Base-by-base conservation (phyloP, 495 filamentous ascomycete genomes). In the Glutinoglossum americanum region DNA sequence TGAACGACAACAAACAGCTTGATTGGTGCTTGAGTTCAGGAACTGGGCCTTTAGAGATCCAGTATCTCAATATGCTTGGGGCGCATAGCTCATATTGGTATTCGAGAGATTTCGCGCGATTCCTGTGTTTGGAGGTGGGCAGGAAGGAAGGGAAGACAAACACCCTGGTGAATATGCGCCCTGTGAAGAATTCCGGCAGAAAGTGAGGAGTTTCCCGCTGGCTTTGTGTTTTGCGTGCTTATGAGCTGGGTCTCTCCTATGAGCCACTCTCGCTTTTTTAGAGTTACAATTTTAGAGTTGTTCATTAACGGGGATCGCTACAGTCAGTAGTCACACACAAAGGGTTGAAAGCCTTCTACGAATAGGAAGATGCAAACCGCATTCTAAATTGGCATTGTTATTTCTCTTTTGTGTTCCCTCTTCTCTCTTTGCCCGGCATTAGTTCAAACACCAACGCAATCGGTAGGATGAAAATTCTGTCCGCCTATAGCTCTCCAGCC, bases 81-180 rank as follows among this genome's bases (percentile, higher is more conserved):
- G 92, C 92, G n/a, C 92, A 98, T 68, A 88, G 85, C 58, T 87
- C 83, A 60, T 98, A 98, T 64, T 97, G 92, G 92, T 76, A 77
- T 10, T 79, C 82, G 61, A 74, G 76, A 58, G 92, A 97, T 66
- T 86, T 97, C 68, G 80, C 92, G 26, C 70, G 89, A 39, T 81
- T 97, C 65, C 65, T 96, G 55, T 90, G 94, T 21, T 68, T 87
- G 41, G 92, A 98, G 70, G 79, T 90, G 62, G 89, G 90, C 9
- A 71, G 90, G 59, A 75, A 72, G 65, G 76, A 80, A 39, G 89
- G 89, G 5, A 81, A 76, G 61, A 69, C 74, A 21, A 76, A 83
- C 57, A 81, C 82, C 0, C 61, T 95, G 60, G 66, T 69, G 47
- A 74, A 71, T 35, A 81, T 96, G 72, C 74, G 82, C 64, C 86